Evolutionary conservation across 2,329 filamentous ascomycete species (phyloP), one percentile per base, ranked within the genome.

Genomic region (Cytospora paraplurivora): DNA sequence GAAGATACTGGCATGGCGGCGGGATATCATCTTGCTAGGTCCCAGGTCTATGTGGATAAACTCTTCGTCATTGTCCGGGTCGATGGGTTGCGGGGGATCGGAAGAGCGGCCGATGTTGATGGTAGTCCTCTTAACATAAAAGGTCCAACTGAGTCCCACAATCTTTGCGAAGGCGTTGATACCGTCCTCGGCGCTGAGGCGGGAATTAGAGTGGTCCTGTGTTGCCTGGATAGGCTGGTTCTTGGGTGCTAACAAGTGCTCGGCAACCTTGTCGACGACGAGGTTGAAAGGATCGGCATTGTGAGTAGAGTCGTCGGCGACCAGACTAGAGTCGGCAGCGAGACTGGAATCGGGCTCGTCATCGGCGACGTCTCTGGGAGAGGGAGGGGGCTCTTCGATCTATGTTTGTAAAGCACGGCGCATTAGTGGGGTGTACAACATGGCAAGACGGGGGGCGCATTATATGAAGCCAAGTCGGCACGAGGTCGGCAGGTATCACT

Each of bases 1-100:
- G 68, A 83, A 86, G 58, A 95, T 91, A 70, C 87, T 82, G 12
- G 90, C 91, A 72, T 93, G 91, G 66, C 88, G 82, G 66, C 91
- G 85, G 35, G 91, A 94, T 41, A 94, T 88, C 72, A 90, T 87
- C 78, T 94, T 94, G 76, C 86, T 91, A 0, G 91, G 91, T 1
- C 91, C 91, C 37, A 99, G 81, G 73, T 99, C 94, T 69, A 99
- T 94, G 73, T 97, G 90, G 13, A 98, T 79, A 34, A 77, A 79
- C 19, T 82, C 78, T 15, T 81, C 77, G 51, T 83, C 79, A 38
- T 79, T 75, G 35, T 78, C 77, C 8, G 78, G 75, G 35, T 76
- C 79, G 56, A 79, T 76, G 59, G 78, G 78, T 44, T 78, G 67
- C 5, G 73, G 68, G 66, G 72, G 77, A 64, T 89, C 87, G 4